Evolutionary conservation across 2,329 filamentous ascomycete genomes (phyloP).

Genomic region (Blastomyces gilchristii): DNA sequence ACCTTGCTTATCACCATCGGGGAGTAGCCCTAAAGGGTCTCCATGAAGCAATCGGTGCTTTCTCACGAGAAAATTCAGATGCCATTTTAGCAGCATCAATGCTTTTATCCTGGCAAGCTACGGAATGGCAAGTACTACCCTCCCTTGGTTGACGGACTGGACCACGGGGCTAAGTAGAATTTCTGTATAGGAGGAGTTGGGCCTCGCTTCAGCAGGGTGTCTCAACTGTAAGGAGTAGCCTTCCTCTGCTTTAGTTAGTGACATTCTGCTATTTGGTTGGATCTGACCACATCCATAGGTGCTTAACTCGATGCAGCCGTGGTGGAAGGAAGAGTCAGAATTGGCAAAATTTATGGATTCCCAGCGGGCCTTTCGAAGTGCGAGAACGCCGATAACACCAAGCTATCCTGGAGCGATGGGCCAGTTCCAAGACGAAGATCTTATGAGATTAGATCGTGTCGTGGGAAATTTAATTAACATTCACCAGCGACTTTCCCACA

Average conservation of each 20-base stretch:
- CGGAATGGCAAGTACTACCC: slow-evolving; percentile 65
- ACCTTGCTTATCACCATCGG: slow-evolving; percentile 81
- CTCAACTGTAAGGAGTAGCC: slow-evolving; percentile 56
- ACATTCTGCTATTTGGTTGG: neutral
- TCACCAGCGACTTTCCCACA: slow-evolving; percentile 57
- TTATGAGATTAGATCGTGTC: slow-evolving; percentile 56
- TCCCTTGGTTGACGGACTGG: slow-evolving; percentile 14
- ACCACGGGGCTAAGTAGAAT: slow-evolving; percentile 26
- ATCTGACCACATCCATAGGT: slow-evolving; percentile 46
- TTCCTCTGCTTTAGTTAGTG: neutral
- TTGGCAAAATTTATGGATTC: slow-evolving; percentile 34
- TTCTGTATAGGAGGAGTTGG: slow-evolving; percentile 66
- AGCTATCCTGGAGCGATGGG: slow-evolving; percentile 20
- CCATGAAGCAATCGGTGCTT: slow-evolving; percentile 74
- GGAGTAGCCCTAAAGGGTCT: slow-evolving; percentile 77
- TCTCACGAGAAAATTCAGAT: slow-evolving; percentile 79
- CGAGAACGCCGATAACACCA: slow-evolving; percentile 26
- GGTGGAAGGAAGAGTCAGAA: slow-evolving; percentile 74
- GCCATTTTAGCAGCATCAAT: slow-evolving; percentile 85
- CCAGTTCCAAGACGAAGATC: slow-evolving; percentile 50
- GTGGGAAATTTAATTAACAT: slow-evolving; percentile 49
- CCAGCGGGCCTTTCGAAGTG: slow-evolving; percentile 30
- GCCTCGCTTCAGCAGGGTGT: slow-evolving; percentile 86
- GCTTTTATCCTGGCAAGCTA: slow-evolving; percentile 89
- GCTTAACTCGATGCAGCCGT: slow-evolving; percentile 80